Percentiles rank a stretch among this genome's conserved stretches.
These are phyloP conservation scores for Sphagnum tenellum DNA, from an alignment of 225 moss, liverwort and hornwort genomes.

Conservation along the genomic window DNA sequence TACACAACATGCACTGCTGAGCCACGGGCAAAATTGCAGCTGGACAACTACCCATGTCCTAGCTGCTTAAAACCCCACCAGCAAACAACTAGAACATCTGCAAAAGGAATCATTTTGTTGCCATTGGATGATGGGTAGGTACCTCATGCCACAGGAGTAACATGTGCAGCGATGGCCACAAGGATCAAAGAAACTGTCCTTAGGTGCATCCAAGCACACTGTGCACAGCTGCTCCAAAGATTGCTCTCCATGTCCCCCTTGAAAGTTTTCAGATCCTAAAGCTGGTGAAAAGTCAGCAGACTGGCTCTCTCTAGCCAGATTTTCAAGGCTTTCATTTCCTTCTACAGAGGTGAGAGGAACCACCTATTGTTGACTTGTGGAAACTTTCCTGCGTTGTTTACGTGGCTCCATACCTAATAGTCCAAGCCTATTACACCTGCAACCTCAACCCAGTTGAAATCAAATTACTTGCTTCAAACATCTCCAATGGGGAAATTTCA, in stretches of 20 bases:
- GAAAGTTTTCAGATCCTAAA: constrained; percentile 13
- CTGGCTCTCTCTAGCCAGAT: constrained; percentile 1
- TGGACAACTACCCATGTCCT: background rate
- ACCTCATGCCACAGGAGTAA: constrained; percentile 70
- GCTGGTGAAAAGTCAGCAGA: constrained; percentile 28
- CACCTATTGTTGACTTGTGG: constrained; percentile 16
- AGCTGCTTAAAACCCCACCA: background rate
- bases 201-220: constrained; percentile 73
- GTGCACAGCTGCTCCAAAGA: constrained; percentile 58
- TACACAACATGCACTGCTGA: background rate
- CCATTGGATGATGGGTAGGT: background rate
- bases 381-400: constrained; percentile 28
- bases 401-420: constrained; percentile 28
- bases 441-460: background rate
- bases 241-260: constrained; percentile 10
- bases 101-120: constrained; percentile 3
- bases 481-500: background rate
- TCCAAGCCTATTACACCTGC: constrained; percentile 46
- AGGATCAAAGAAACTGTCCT: constrained; percentile 77
- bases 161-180: constrained; percentile 92
- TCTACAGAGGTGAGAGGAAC: constrained; percentile 36
- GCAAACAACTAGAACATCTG: background rate
- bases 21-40: background rate
- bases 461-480: background rate
- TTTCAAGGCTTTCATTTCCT: constrained; percentile 2